Percentiles rank a stretch among this genome's conserved stretches.
Evolutionary conservation across 2,329 filamentous ascomycete genomes (phyloP).

Genomic region (Diaporthe destruens): DNA sequence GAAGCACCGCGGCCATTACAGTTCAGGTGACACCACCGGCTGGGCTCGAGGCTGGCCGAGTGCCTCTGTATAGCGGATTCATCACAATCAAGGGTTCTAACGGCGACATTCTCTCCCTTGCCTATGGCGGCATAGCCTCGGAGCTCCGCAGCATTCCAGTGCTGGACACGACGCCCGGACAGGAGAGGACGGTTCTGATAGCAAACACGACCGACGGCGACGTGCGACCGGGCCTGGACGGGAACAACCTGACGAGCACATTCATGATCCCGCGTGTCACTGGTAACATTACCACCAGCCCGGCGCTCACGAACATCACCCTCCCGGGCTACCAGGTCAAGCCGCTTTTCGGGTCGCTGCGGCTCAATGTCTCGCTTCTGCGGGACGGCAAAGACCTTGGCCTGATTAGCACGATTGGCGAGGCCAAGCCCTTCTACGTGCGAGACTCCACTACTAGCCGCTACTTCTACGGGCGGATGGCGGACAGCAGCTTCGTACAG

Average conservation of each 20-base stretch:
- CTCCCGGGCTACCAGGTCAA: constrained; percentile 23
- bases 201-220: constrained; percentile 29
- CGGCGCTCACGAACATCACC: constrained; percentile 28
- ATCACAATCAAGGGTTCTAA: constrained; percentile 54
- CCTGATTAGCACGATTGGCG: constrained; percentile 21
- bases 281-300: constrained; percentile 33
- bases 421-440: constrained; percentile 8
- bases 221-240: constrained; percentile 31
- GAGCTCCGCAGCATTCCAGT: constrained; percentile 45
- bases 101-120: constrained; percentile 52
- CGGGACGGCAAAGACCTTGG: constrained; percentile 34
- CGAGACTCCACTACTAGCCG: background rate
- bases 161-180: constrained; percentile 40
- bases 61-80: constrained; percentile 59
- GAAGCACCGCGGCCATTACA: constrained; percentile 44
- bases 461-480: constrained; percentile 43
- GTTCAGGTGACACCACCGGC: constrained; percentile 48
- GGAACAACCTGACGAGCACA: constrained; percentile 29
- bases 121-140: constrained; percentile 54
- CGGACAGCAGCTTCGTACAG: constrained; percentile 43
- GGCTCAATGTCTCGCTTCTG: constrained; percentile 32
- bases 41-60: constrained; percentile 46
- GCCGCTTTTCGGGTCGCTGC: constrained; percentile 27
- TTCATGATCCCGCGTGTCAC: constrained; percentile 33
- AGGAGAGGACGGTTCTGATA: constrained; percentile 42